These are phyloP conservation scores for Aspergillus clavatus DNA, from an alignment of 2,329 filamentous ascomycete species.

Conservation along the genomic window DNA sequence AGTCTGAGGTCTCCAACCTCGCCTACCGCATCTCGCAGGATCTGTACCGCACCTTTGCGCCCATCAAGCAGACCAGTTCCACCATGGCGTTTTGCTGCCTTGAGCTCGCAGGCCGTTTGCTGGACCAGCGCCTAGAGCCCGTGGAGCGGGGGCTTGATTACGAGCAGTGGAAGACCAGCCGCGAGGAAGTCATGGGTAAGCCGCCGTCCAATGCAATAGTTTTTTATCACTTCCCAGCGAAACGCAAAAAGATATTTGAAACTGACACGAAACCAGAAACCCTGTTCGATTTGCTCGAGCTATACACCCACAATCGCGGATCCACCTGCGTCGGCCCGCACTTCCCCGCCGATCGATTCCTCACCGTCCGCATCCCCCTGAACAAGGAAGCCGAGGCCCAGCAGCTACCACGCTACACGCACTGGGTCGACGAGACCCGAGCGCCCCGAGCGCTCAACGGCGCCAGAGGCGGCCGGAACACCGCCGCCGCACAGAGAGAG, in stretches of 20 bases:
- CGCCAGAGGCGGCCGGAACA: constrained; percentile 15
- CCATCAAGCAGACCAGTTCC: constrained; percentile 82
- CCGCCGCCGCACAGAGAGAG: constrained; percentile 11
- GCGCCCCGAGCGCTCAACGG: constrained; percentile 16
- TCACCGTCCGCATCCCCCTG: constrained; percentile 78
- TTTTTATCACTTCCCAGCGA: constrained; percentile 22
- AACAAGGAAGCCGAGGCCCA: constrained; percentile 72
- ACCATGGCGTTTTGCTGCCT: constrained; percentile 78
- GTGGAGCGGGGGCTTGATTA: constrained; percentile 48
- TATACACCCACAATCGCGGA: constrained; percentile 80
- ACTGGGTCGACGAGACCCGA: constrained; percentile 41
- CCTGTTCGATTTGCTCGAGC: constrained; percentile 81
- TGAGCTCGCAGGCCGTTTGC: constrained; percentile 71
- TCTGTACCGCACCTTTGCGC: constrained; percentile 87
- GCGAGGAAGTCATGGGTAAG: constrained; percentile 46
- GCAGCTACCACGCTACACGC: constrained; percentile 59
- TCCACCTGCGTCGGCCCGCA: constrained; percentile 68
- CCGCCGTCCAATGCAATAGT: constrained; percentile 2
- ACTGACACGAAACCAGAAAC: constrained; percentile 54
- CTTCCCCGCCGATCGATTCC: constrained; percentile 72
- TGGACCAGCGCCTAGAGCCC: constrained; percentile 50
- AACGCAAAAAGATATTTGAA: constrained; percentile 22
- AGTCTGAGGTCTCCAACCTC: constrained; percentile 54
- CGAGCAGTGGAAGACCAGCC: constrained; percentile 45
- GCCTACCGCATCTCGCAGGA: constrained; percentile 83